Conservation (phyloP, 495 filamentous ascomycete species). For the Chaetomium tenue region DNA sequence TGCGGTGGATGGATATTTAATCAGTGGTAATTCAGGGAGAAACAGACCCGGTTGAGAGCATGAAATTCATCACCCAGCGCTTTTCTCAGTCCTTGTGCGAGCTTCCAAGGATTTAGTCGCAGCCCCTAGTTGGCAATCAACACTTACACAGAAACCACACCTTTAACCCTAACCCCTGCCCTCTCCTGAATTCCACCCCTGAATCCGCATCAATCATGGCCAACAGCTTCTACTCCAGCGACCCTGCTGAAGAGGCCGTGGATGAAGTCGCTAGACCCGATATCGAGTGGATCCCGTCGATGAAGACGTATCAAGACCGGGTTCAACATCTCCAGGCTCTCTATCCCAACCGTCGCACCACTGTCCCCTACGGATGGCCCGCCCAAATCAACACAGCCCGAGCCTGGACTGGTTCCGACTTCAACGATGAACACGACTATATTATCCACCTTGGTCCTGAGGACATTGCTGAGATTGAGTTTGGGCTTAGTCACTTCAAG, state of each 20-base stretch:
- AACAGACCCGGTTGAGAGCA: not conserved
- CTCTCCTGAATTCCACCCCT: constrained; percentile 12
- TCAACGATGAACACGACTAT: constrained; percentile 32
- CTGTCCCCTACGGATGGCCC: constrained; percentile 33
- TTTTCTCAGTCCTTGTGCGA: not conserved
- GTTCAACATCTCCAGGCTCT: constrained; percentile 28
- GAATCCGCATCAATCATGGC: constrained; percentile 16
- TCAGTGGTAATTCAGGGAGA: not conserved
- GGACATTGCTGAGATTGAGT: constrained; percentile 33
- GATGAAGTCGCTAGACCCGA: constrained; percentile 29
- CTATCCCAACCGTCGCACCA: constrained; percentile 30
- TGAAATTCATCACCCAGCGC: not conserved
- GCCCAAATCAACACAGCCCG: constrained; percentile 25
- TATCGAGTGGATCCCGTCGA: constrained; percentile 35
- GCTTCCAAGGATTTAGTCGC: not conserved
- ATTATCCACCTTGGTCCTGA: constrained; percentile 25
- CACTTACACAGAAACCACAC: constrained; percentile 9
- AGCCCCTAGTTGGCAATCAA: not conserved
- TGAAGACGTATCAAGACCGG: constrained; percentile 34
- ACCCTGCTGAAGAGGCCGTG: not conserved
- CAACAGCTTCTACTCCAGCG: constrained; percentile 5
- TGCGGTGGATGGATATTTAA: constrained; percentile 11
- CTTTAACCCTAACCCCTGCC: constrained; percentile 14
- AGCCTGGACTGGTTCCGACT: constrained; percentile 33
- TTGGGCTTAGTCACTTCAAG: constrained; percentile 31